Conservation (phyloP, 2,329 filamentous ascomycete species). For the Apiospora pterosperma region DNA sequence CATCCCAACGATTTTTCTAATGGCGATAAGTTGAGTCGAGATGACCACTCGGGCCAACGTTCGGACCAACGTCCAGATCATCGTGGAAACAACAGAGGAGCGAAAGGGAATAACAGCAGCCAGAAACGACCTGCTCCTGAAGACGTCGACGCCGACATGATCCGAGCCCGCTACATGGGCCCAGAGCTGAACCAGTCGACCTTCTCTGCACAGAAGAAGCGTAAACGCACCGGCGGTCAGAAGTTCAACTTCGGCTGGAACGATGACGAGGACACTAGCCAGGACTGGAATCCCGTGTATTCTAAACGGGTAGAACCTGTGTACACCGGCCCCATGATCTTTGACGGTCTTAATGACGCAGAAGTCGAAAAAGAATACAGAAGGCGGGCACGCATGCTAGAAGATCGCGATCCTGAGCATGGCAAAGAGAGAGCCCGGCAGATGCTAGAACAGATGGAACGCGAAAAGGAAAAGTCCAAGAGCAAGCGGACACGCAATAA, state of each 20-base stretch:
- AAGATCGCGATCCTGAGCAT: constrained; percentile 71
- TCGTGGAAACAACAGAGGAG: constrained; percentile 39
- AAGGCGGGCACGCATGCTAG: constrained; percentile 65
- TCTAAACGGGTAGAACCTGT: constrained; percentile 58
- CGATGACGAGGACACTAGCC: constrained; percentile 85
- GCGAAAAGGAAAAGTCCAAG: constrained; percentile 68
- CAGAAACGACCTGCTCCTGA: constrained; percentile 35
- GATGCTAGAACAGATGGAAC: constrained; percentile 80
- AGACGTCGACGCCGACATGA: constrained; percentile 69
- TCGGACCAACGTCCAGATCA: constrained; percentile 17
- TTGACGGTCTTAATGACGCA: constrained; percentile 49
- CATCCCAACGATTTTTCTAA: constrained; percentile 6
- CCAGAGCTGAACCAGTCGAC: constrained; percentile 77
- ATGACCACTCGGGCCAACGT: constrained; percentile 22
- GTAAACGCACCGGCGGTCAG: constrained; percentile 85
- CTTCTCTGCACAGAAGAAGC: constrained; percentile 95
- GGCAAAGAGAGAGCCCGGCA: constrained; percentile 74
- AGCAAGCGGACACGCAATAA: constrained; percentile 82
- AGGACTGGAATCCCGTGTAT: constrained; percentile 79
- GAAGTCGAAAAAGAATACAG: constrained; percentile 51
- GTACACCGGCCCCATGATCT: constrained; percentile 52
- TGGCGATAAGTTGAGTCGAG: constrained; percentile 14
- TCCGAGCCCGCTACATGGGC: constrained; percentile 85
- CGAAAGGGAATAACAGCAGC: constrained; percentile 30
- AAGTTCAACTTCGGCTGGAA: constrained; percentile 99